Base-by-base conservation (phyloP, 371 early-diverging fungal genomes). In the Syncephalastrum monosporum region DNA sequence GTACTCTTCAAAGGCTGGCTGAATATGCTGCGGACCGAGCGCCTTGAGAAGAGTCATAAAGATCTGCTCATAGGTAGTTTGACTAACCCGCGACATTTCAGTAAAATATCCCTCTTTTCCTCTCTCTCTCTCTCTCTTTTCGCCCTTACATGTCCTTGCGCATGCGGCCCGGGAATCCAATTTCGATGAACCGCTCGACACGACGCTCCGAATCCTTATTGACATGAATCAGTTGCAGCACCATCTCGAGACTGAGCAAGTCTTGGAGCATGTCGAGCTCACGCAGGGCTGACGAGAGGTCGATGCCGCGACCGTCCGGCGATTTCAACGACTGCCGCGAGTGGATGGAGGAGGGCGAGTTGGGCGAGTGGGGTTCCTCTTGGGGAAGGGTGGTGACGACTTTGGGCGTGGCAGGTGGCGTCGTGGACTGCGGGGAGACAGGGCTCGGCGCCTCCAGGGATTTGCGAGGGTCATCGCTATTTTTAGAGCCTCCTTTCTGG, bases 161-260 rank as follows among this genome's bases (percentile, higher is more conserved):
- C 58, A 68, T 64, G 19, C 68, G 59, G 17, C 68, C 68, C 15
- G 68, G 68, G 16, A 70, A 65, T 2, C 63, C 60, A 52, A 65
- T 60, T 14, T 60, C 27, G 42, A 68, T 57, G 29, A 70, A 63
- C 4, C 50, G 60, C 41, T 70, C 63, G 24, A 85, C 62, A 17
- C 95, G 79, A n/a, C 81, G 85, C 46, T 93, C 64, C 0, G 88
- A 77, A 57, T 91, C 92, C 67, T 92, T 89, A 68, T 93, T 92
- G 19, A 83, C 57, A 63, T 93, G 87, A 53, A 93, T 86, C 71
- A 95, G 71, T 53, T 87, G 82, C 55, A 93, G 68, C 8, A 88
- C 87, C 60, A 90, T 67, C 59, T 92, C 93, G 24, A 95, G 71
- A 60, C 88, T 87, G 41, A 94, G 68, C 33, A 87, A 59, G 13